Evolutionary conservation across 768 basidiomycete genomes (phyloP).

Genomic region (Trichaptum fuscoviolaceum): DNA sequence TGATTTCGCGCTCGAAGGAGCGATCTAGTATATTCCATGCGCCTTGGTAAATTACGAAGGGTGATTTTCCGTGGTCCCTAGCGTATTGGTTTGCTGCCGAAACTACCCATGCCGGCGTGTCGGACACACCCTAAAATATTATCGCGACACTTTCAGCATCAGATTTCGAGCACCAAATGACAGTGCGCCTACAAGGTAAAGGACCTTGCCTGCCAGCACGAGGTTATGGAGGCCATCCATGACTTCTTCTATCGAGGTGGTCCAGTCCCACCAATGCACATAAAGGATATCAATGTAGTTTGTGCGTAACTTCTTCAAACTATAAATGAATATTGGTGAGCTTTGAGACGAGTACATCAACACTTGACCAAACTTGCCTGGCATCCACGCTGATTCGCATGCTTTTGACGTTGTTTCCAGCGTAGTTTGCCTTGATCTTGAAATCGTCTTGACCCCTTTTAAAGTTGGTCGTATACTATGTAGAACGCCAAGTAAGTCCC

Average conservation of each 20-base stretch:
- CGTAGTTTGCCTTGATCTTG: conserved; percentile 33
- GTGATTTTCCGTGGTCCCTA: conserved; percentile 30
- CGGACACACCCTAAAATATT: conserved; percentile 18
- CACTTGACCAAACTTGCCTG: neutral
- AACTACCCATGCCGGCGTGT: conserved; percentile 35
- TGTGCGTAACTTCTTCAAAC: conserved; percentile 20
- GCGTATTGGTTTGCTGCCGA: conserved; percentile 33
- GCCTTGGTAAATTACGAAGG: conserved; percentile 40
- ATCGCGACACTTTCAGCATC: too few relatives aligned
- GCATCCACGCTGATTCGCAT: conserved; percentile 28
- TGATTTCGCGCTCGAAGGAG: conserved; percentile 37
- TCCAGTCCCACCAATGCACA: conserved; percentile 28
- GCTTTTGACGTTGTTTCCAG: conserved; percentile 35
- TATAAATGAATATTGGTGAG: neutral
- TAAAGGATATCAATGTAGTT: conserved; percentile 21
- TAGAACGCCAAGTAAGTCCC: neutral
- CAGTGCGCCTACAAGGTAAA: conserved; percentile 28
- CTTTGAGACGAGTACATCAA: neutral
- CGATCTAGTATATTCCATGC: conserved; percentile 26
- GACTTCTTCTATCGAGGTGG: conserved; percentile 40
- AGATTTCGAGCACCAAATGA: neutral
- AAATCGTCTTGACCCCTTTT: conserved; percentile 12
- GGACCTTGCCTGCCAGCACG: conserved; percentile 38
- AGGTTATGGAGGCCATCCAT: conserved; percentile 41
- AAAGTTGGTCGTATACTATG: conserved; percentile 5